phyloP scores from a whole-genome alignment of 75 land plant genomes.

The Larix kaempferi region DNA sequence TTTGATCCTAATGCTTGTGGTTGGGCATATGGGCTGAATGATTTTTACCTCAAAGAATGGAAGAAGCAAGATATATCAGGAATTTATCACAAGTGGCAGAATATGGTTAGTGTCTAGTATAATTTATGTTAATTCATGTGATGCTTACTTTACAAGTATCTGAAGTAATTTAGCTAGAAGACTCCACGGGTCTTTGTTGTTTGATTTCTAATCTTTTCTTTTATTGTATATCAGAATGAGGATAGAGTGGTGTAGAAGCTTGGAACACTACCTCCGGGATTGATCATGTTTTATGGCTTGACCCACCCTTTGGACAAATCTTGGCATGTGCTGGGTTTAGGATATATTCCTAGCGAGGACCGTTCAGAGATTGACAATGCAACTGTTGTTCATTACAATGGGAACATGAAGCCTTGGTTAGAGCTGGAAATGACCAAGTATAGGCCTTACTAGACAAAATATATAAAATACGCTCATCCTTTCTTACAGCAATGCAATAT shows the following conservation, averaged over 20 bases:
- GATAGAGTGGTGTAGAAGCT: slow-evolving; percentile 56
- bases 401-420: slow-evolving; percentile 84
- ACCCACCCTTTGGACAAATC: slow-evolving; percentile 67
- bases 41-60: slow-evolving; percentile 87
- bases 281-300: slow-evolving; percentile 57
- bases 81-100: slow-evolving; percentile 96
- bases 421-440: slow-evolving; percentile 63
- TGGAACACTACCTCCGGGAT: slow-evolving; percentile 55
- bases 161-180: slow-evolving; percentile 21
- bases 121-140: background rate
- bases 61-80: slow-evolving; percentile 82
- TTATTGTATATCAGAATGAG: slow-evolving; percentile 37
- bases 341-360: slow-evolving; percentile 48
- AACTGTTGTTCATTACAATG: slow-evolving; percentile 59
- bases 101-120: slow-evolving; percentile 47
- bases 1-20: slow-evolving; percentile 90
- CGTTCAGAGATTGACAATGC: slow-evolving; percentile 49
- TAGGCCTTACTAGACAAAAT: slow-evolving; percentile 66
- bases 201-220: slow-evolving; percentile 27
- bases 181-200: too few species aligned
- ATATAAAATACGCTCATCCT: slow-evolving; percentile 65
- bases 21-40: slow-evolving; percentile 95
- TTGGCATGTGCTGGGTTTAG: slow-evolving; percentile 76
- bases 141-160: slow-evolving; percentile 28
- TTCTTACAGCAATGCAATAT: slow-evolving; percentile 57